Conservation (phyloP, 371 early-diverging fungal genomes). For the Rhizopus microsporus region DNA sequence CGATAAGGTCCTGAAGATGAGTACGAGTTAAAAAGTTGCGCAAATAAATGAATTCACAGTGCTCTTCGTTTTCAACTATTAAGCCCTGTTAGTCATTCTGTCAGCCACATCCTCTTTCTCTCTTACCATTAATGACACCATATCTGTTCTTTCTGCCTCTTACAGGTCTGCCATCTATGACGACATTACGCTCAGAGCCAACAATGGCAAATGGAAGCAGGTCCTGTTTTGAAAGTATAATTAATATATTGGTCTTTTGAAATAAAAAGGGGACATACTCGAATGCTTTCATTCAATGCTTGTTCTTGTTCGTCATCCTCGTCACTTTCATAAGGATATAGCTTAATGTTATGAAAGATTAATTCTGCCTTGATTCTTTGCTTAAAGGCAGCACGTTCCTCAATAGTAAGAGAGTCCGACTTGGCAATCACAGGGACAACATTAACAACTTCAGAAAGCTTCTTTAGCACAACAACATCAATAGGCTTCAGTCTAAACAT, state of each 20-base stretch:
- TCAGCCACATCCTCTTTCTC: too few relatives aligned
- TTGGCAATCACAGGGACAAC: conserved; percentile 88
- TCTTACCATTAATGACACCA: conserved; percentile 58
- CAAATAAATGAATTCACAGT: conserved; percentile 80
- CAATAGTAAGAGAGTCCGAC: conserved; percentile 81
- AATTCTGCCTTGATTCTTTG: conserved; percentile 88
- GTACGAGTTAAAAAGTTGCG: conserved; percentile 86
- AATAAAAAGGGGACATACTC: conserved; percentile 28
- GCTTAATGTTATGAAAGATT: conserved; percentile 85
- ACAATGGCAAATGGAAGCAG: conserved; percentile 86
- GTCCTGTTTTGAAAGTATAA: conserved; percentile 42
- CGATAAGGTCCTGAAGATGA: conserved; percentile 84
- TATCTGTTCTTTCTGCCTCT: conserved; percentile 72
- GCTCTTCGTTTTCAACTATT: conserved; percentile 72
- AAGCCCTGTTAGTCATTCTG: too few relatives aligned
- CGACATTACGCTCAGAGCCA: conserved; percentile 80
- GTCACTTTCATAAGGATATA: conserved; percentile 85
- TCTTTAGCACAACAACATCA: conserved; percentile 75
- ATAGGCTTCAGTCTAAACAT: conserved; percentile 71
- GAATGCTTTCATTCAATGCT: conserved; percentile 73
- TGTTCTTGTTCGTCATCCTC: conserved; percentile 82
- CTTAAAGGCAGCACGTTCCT: conserved; percentile 76
- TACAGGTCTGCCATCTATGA: conserved; percentile 80
- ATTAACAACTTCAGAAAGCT: conserved; percentile 73
- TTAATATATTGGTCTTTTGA: too few relatives aligned